Percentiles rank a stretch among this genome's conserved stretches.
Conservation (phyloP, 345 rosid species). For the Clarkia xantiana region DNA sequence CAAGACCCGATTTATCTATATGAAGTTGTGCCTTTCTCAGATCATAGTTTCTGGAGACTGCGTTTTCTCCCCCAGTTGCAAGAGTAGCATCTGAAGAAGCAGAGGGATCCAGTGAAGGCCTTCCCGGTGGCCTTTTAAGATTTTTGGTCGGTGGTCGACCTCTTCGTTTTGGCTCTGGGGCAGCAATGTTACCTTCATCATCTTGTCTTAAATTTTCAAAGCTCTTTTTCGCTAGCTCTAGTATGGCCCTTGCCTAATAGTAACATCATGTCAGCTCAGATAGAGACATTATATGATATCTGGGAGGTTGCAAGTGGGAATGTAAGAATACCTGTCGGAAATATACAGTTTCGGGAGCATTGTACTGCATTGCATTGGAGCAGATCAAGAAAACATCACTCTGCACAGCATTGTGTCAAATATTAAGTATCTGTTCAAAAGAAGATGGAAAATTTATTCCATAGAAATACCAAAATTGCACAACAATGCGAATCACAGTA, state of each 20-base stretch:
- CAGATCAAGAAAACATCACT: conserved; percentile 58
- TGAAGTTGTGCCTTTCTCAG: conserved; percentile 22
- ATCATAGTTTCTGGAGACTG: conserved; percentile 20
- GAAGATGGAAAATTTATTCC: not conserved
- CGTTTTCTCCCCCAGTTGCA: conserved; percentile 34
- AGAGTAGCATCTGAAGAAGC: conserved; percentile 38
- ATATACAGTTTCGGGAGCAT: conserved; percentile 68
- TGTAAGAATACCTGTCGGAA: conserved; percentile 53
- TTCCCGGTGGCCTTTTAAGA: conserved; percentile 35
- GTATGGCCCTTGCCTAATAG: conserved; percentile 68
- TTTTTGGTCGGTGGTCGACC: conserved; percentile 49
- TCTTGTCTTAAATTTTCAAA: conserved; percentile 74
- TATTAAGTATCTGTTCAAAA: not conserved
- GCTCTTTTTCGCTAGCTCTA: conserved; percentile 71
- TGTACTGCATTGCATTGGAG: conserved; percentile 88
- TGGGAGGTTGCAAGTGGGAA: conserved; percentile 5
- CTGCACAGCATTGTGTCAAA: conserved; percentile 24
- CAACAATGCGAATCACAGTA: too few species aligned
- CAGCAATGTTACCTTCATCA: conserved; percentile 40
- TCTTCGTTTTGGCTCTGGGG: conserved; percentile 39
- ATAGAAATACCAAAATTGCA: too few species aligned
- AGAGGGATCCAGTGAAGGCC: conserved; percentile 29
- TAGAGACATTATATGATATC: not conserved
- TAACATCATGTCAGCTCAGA: conserved; percentile 8
- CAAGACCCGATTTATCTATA: conserved; percentile 23